phyloP scores from a whole-genome alignment of 2,329 filamentous ascomycete species.

The Colletotrichum chrysophilum region DNA sequence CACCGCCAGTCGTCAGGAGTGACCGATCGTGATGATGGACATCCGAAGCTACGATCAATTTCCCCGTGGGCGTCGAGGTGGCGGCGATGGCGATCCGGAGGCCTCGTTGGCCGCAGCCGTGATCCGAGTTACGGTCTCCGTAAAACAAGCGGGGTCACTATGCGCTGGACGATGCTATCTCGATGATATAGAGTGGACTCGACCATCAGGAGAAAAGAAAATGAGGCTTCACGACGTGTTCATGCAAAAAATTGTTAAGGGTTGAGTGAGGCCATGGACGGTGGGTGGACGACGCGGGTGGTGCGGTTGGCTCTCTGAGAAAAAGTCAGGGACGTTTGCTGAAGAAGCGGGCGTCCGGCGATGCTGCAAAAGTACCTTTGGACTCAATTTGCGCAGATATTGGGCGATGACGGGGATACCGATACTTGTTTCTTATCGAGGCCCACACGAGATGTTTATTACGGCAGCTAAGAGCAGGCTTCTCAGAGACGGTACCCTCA shows the following conservation, averaged over 20 bases:
- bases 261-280: background rate
- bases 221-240: slow-evolving; percentile 11
- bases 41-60: background rate
- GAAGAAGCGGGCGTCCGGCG: background rate
- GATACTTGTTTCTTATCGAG: slow-evolving; percentile 4
- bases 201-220: background rate
- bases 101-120: background rate
- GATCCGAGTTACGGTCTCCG: background rate
- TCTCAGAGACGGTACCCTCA: background rate
- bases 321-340: background rate
- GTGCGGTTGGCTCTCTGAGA: background rate
- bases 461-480: background rate
- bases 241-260: background rate
- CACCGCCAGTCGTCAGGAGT: slow-evolving; percentile 16
- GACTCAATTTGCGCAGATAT: background rate
- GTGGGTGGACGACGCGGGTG: background rate
- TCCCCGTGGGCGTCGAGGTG: background rate
- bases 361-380: background rate
- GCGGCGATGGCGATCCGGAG: background rate
- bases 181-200: background rate
- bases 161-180: background rate
- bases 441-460: background rate
- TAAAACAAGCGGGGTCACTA: background rate
- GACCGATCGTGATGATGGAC: background rate
- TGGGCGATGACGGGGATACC: background rate